A percentile compares a stretch with the other conserved stretches of the same genome.
phyloP scores from a whole-genome alignment of 164 flowering plant species.

The Akebia trifoliata region DNA sequence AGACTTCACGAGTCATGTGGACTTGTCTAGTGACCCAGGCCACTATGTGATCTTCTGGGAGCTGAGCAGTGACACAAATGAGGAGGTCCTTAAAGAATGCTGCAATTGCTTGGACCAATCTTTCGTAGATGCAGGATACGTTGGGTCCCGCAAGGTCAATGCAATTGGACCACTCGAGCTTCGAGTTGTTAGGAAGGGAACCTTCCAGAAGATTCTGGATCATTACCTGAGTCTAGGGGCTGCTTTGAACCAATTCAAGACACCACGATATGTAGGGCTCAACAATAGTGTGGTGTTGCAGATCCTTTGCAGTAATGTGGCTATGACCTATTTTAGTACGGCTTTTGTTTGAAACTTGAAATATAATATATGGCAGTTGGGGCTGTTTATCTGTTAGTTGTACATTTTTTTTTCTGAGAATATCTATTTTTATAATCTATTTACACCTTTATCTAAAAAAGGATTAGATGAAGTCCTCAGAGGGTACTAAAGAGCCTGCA shows the following conservation, averaged over 20 bases:
- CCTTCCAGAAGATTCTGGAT: slow-evolving; percentile 66
- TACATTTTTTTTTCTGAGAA: no score
- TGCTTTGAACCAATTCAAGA: slow-evolving; percentile 84
- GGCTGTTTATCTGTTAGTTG: no score
- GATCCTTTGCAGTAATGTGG: slow-evolving; percentile 57
- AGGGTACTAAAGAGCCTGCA: no score
- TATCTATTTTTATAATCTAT: no score
- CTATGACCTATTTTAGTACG: slow-evolving; percentile 55
- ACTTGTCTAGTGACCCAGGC: slow-evolving; percentile 59
- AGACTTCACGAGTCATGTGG: slow-evolving; percentile 74
- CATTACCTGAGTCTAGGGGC: slow-evolving; percentile 57
- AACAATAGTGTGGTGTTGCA: slow-evolving; percentile 44
- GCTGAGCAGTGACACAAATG: slow-evolving; percentile 47
- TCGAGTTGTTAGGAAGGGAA: slow-evolving; percentile 55
- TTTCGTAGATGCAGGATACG: slow-evolving; percentile 75
- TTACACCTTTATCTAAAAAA: no score
- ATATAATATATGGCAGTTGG: no score
- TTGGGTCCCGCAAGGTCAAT: slow-evolving; percentile 57
- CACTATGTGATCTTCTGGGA: slow-evolving; percentile 91
- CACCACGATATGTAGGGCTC: slow-evolving; percentile 66
- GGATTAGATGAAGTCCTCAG: no score
- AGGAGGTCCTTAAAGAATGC: slow-evolving; percentile 52
- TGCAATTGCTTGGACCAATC: slow-evolving; percentile 70
- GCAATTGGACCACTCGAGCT: slow-evolving; percentile 80
- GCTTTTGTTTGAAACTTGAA: slow-evolving; percentile 40